These are phyloP conservation scores for Psilocybe cubensis DNA, from an alignment of 768 basidiomycete genomes.

Conservation along the genomic window DNA sequence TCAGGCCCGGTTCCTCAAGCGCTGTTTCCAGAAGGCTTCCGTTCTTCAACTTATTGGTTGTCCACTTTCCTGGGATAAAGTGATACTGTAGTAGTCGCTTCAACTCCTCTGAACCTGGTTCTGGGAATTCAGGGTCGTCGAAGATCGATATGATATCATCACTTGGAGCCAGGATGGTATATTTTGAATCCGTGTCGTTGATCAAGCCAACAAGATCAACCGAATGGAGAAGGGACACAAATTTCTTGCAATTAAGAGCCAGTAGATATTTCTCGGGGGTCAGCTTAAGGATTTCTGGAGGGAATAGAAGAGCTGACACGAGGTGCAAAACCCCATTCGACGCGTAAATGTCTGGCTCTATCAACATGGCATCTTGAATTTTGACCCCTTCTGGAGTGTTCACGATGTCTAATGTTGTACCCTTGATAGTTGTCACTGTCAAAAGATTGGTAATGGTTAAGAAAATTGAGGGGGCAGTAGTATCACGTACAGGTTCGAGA, in stretches of 20 bases:
- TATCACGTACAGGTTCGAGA: constrained; percentile 54
- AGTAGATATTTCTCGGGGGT: constrained; percentile 97
- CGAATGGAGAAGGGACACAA: constrained; percentile 87
- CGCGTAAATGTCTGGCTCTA: constrained; percentile 86
- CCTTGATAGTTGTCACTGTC: constrained; percentile 75
- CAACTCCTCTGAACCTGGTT: constrained; percentile 68
- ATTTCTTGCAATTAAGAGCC: constrained; percentile 87
- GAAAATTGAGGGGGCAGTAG: neutral
- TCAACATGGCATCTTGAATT: constrained; percentile 61
- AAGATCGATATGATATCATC: constrained; percentile 81
- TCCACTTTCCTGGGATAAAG: constrained; percentile 85
- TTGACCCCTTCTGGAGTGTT: constrained; percentile 56
- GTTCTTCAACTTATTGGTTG: constrained; percentile 67
- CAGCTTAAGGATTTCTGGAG: constrained; percentile 71
- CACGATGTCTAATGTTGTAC: constrained; percentile 63
- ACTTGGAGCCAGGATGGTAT: constrained; percentile 90
- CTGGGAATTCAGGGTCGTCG: constrained; percentile 58
- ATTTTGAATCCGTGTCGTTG: constrained; percentile 67
- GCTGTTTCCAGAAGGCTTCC: constrained; percentile 82
- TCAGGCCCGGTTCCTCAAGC: constrained; percentile 71
- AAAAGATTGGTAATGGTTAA: constrained; percentile 17
- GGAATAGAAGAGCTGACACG: constrained; percentile 81
- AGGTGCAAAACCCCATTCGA: constrained; percentile 95
- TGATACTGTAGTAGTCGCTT: constrained; percentile 84
- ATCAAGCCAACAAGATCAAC: constrained; percentile 73